These are phyloP conservation scores for Penicillium sp. DNA, from an alignment of 2,329 filamentous ascomycete genomes.

Conservation along the genomic window DNA sequence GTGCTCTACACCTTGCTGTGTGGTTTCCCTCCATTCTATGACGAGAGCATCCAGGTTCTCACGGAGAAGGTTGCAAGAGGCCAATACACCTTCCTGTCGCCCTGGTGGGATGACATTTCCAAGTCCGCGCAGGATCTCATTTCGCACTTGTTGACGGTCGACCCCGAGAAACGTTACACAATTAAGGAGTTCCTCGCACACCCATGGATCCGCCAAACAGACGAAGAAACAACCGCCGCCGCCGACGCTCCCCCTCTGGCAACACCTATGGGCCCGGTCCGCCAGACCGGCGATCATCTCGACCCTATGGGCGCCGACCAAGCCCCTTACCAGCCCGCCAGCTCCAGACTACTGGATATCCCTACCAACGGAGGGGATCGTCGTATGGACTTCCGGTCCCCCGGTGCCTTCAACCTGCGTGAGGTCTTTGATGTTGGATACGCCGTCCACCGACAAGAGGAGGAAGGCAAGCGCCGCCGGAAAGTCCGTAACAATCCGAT, in stretches of 20 bases:
- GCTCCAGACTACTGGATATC: constrained; percentile 57
- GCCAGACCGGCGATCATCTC: constrained; percentile 59
- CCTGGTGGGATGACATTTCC: constrained; percentile 99
- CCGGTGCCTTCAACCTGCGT: constrained; percentile 88
- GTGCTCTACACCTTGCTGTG: constrained; percentile 96
- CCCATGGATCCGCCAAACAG: constrained; percentile 80
- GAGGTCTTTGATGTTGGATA: constrained; percentile 99
- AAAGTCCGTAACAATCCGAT: constrained; percentile 61
- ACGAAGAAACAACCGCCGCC: constrained; percentile 66
- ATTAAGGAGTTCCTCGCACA: constrained; percentile 93
- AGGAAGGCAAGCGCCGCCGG: constrained; percentile 89
- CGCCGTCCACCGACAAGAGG: constrained; percentile 92
- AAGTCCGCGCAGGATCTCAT: constrained; percentile 92
- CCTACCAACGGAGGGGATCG: constrained; percentile 58
- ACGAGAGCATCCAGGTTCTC: constrained; percentile 94
- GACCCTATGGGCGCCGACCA: constrained; percentile 48
- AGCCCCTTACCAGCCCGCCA: constrained; percentile 46
- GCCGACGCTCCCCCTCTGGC: constrained; percentile 70
- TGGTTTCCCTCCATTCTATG: constrained; percentile 97
- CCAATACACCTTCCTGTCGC: constrained; percentile 95
- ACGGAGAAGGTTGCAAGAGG: constrained; percentile 97
- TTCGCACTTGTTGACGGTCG: constrained; percentile 87
- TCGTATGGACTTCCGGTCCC: constrained; percentile 89
- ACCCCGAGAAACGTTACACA: constrained; percentile 91
- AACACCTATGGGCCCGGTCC: constrained; percentile 56